Evolutionary conservation across 225 moss, liverwort and hornwort species (phyloP).

Genomic region (Climacium dendroides): DNA sequence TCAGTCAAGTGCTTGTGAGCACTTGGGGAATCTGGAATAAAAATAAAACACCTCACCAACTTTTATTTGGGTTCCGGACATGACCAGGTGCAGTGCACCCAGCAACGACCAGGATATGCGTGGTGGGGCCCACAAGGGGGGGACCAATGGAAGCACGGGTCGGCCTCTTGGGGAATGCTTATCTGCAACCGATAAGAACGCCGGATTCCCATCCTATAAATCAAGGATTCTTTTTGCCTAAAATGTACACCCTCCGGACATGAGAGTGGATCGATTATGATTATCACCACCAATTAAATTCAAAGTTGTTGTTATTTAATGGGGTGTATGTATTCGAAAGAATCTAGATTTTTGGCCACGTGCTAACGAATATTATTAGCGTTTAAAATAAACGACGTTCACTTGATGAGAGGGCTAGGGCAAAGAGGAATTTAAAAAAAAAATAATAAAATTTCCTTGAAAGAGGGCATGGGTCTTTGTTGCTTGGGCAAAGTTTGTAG

Average conservation of each 20-base stretch:
- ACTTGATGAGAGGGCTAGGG: neutral
- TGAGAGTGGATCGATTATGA: neutral
- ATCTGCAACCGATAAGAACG: neutral
- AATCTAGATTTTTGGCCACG: too few relatives aligned
- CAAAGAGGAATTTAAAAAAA: neutral
- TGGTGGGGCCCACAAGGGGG: neutral
- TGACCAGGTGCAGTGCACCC: neutral
- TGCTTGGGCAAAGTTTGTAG: accelerated
- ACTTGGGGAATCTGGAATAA: neutral
- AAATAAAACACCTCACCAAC: neutral
- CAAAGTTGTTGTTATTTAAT: too few relatives aligned
- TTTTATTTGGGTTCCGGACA: neutral
- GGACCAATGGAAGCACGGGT: too few relatives aligned
- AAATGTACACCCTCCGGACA: accelerated
- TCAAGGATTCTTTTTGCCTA: neutral
- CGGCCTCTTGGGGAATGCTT: neutral
- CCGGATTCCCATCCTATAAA: neutral
- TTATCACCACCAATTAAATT: neutral
- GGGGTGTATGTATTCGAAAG: too few relatives aligned
- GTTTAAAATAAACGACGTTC: too few relatives aligned
- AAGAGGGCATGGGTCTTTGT: too few relatives aligned
- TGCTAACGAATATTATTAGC: too few relatives aligned
- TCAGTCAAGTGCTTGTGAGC: too few relatives aligned
- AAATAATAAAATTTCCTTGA: accelerated
- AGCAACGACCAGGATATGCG: neutral